phyloP scores from a whole-genome alignment of 352 stramenopile genomes.

The Phytopythium ostracodes region DNA sequence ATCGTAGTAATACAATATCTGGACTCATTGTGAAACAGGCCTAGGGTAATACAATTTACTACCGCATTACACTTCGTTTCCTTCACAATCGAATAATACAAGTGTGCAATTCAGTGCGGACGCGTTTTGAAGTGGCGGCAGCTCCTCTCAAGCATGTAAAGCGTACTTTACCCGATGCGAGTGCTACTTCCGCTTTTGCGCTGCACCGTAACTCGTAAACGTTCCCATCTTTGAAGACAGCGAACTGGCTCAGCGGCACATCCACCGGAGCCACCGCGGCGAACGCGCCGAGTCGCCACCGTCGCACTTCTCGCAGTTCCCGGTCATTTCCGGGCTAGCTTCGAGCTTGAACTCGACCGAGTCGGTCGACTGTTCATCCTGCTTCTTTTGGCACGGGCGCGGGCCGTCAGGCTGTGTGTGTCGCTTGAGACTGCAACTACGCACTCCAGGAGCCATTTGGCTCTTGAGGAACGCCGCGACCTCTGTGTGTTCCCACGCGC shows the following conservation, averaged over 20 bases:
- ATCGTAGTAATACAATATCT: no score
- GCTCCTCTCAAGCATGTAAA: no score
- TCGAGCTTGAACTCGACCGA: not conserved
- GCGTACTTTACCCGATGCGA: no score
- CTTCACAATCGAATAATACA: no score
- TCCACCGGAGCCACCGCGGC: not conserved
- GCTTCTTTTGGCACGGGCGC: slow-evolving; percentile 1
- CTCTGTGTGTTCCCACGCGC: slow-evolving; percentile 11
- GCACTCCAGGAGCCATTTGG: not conserved
- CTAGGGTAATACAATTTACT: no score
- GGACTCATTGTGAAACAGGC: no score
- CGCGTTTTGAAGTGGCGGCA: no score
- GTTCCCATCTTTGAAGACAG: no score
- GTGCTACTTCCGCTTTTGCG: no score
- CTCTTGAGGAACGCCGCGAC: slow-evolving; percentile 15
- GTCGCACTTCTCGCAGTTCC: not conserved
- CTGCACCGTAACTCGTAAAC: no score
- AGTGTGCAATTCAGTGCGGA: no score
- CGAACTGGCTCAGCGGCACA: not conserved
- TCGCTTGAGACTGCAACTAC: not conserved
- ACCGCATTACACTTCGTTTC: no score
- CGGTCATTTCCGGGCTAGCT: not conserved
- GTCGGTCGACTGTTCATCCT: not conserved
- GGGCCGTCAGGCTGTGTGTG: not conserved
- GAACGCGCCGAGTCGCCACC: not conserved